Percentiles rank a stretch among this genome's conserved stretches.
Conservation (phyloP, 1,139 yeast species). For the Scheffersomyces stambukii region DNA sequence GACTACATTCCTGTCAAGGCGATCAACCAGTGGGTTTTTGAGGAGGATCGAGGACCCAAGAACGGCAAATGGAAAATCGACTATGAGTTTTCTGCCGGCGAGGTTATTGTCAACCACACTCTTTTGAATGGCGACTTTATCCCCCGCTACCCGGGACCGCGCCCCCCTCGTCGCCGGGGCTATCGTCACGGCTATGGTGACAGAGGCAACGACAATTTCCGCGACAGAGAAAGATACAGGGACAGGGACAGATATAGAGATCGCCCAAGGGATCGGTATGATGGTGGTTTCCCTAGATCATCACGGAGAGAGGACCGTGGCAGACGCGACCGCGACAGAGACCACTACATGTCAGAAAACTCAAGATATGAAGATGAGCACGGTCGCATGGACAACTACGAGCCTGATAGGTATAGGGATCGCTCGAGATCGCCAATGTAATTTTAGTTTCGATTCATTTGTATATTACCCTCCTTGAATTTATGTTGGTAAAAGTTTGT, state of each 20-base stretch:
- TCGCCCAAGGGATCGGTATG: slow-evolving; percentile 4
- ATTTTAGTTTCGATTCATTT: no score
- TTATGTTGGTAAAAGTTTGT: no score
- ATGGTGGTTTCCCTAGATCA: slow-evolving; percentile 7
- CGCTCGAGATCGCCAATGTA: slow-evolving; percentile 14
- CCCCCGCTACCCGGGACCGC: slow-evolving; percentile 17
- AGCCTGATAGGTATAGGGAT: slow-evolving; percentile 13
- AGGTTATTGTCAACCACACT: slow-evolving; percentile 35
- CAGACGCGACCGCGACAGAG: slow-evolving; percentile 5
- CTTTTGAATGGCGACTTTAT: slow-evolving; percentile 32
- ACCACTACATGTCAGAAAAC: slow-evolving; percentile 7
- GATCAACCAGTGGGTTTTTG: slow-evolving; percentile 43
- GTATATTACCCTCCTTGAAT: no score
- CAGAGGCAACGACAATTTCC: not conserved
- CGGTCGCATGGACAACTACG: slow-evolving; percentile 17
- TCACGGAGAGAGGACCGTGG: slow-evolving; percentile 6
- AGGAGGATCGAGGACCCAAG: slow-evolving; percentile 41
- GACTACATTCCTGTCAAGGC: slow-evolving; percentile 46
- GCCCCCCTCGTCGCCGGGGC: slow-evolving; percentile 8
- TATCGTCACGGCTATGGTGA: slow-evolving; percentile 4
- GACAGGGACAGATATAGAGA: slow-evolving; percentile 5
- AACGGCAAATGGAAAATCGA: slow-evolving; percentile 43
- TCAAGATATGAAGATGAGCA: slow-evolving; percentile 11
- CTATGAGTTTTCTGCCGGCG: slow-evolving; percentile 25
- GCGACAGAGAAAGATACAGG: no score